Evolutionary conservation across 495 filamentous ascomycete genomes (phyloP).

Genomic region (Penicillium steckii): DNA sequence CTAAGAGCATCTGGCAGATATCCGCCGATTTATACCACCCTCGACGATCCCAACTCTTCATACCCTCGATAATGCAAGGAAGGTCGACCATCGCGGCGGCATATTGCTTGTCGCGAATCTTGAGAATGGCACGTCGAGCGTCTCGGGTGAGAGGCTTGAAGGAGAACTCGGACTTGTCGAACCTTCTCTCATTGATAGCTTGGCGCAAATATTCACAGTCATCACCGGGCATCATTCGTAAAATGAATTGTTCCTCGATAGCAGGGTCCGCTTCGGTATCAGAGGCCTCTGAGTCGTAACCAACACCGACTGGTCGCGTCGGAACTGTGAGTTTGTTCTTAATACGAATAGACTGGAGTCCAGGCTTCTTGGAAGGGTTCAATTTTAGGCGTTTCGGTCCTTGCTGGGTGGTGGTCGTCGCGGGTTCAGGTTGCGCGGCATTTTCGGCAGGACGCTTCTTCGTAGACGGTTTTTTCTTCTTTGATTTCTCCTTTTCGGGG

Average conservation of each 20-base stretch:
- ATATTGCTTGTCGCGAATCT: slow-evolving; percentile 67
- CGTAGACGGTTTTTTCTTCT: slow-evolving; percentile 48
- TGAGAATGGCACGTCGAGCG: slow-evolving; percentile 69
- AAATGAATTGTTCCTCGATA: slow-evolving; percentile 82
- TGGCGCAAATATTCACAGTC: slow-evolving; percentile 80
- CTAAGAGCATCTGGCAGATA: slow-evolving; percentile 91
- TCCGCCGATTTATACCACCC: slow-evolving; percentile 92
- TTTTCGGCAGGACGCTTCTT: slow-evolving; percentile 44
- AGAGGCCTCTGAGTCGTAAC: slow-evolving; percentile 95
- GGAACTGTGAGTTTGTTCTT: slow-evolving; percentile 62
- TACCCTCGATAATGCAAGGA: slow-evolving; percentile 87
- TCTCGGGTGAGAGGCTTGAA: slow-evolving; percentile 79
- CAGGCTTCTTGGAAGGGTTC: slow-evolving; percentile 43
- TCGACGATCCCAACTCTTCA: slow-evolving; percentile 94
- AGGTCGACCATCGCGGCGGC: slow-evolving; percentile 84
- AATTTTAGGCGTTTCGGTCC: slow-evolving; percentile 46
- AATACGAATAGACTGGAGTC: slow-evolving; percentile 49
- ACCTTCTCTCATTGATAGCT: slow-evolving; percentile 66
- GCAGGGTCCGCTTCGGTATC: slow-evolving; percentile 84
- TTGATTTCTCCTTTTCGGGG: slow-evolving; percentile 24
- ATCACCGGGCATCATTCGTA: slow-evolving; percentile 82
- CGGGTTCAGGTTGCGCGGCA: slow-evolving; percentile 24
- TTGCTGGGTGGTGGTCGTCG: slow-evolving; percentile 14
- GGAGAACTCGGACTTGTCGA: slow-evolving; percentile 66
- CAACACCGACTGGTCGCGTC: slow-evolving; percentile 68